Evolutionary conservation across 192 early-diverging fungal species (phyloP).

Genomic region (Mortierella claussenii): DNA sequence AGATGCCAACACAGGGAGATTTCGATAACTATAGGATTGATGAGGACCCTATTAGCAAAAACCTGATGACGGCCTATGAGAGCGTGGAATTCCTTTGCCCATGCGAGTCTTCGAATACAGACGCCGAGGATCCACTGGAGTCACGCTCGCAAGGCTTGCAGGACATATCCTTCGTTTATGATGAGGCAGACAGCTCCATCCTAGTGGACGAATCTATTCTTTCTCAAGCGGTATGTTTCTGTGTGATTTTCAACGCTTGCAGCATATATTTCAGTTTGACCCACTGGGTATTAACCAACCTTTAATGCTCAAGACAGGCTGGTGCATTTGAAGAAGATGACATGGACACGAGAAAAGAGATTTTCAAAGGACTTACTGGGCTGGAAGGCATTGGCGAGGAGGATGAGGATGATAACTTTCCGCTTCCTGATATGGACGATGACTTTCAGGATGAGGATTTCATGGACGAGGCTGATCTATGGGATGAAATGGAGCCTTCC

Average conservation of each 20-base stretch:
- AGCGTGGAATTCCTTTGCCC: constrained; percentile 30
- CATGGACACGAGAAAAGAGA: constrained; percentile 22
- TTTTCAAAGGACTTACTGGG: constrained; percentile 26
- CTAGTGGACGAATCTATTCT: constrained; percentile 38
- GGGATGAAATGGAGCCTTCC: constrained; percentile 9
- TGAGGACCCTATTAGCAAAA: constrained; percentile 11
- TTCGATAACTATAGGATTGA: constrained; percentile 18
- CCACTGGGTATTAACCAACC: not conserved
- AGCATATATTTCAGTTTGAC: constrained; percentile 61
- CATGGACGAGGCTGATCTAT: constrained; percentile 30
- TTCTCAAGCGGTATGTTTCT: constrained; percentile 38
- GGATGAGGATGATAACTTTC: constrained; percentile 31
- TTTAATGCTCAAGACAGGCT: not conserved
- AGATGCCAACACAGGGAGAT: constrained; percentile 20
- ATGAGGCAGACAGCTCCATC: constrained; percentile 40
- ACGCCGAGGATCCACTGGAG: not conserved
- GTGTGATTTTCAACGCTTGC: not conserved
- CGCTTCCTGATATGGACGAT: constrained; percentile 23
- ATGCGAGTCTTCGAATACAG: not conserved
- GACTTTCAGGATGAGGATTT: constrained; percentile 35
- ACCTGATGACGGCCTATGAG: constrained; percentile 29
- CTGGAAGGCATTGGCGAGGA: constrained; percentile 28
- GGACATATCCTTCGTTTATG: constrained; percentile 28
- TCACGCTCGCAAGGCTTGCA: not conserved
- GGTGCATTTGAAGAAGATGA: constrained; percentile 6